Evolutionary conservation across 768 basidiomycete genomes (phyloP), one percentile per base, ranked within the genome.

Genomic region (Collybia mongolica): DNA sequence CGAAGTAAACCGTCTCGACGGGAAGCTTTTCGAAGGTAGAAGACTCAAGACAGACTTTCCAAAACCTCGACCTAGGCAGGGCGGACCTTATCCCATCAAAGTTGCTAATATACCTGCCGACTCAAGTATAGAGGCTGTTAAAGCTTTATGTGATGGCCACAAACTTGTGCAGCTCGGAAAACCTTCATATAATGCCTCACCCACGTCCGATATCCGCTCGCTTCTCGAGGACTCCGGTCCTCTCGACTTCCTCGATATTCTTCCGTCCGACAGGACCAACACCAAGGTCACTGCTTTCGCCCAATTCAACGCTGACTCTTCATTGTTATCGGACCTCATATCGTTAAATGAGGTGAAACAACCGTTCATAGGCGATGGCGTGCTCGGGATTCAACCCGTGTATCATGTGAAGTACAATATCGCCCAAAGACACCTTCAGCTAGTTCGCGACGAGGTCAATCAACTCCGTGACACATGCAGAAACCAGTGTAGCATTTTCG

Each of bases 61-160:
- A 17, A 56, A 65, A 17, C 69, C 73, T 3, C 60, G 55, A 26
- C 64, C 60, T 17, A 60, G 55, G 4, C 72, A 77, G 54, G 67
- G 57, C 22, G 54, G 65, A 32, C 61, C 67, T 3, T 81, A 72
- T 53, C 66, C 72, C 8, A 66, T 82, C 37, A 69, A 72, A 39
- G 55, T 84, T 35, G 71, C 67, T 22, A 72, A 71, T 19, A 60
- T 84, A n/a, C 72, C 78, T 14, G 40, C 65, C 2, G 55, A 64
- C 43, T 56, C 63, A 2, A 61, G 67, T 19, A 59, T 62, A 32
- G 56, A 58, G 9, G 67, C 72, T 5, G 41, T 80, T 20, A 58
- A 65, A 41, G 54, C 58, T 19, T 60, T 77, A 29, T 71, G 71
- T 47, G 43, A 49, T 3, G 69, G 57, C 18, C 48, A 57, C 6